Evolutionary conservation across 164 flowering plant genomes (phyloP).

Genomic region (Buxus sempervirens): DNA sequence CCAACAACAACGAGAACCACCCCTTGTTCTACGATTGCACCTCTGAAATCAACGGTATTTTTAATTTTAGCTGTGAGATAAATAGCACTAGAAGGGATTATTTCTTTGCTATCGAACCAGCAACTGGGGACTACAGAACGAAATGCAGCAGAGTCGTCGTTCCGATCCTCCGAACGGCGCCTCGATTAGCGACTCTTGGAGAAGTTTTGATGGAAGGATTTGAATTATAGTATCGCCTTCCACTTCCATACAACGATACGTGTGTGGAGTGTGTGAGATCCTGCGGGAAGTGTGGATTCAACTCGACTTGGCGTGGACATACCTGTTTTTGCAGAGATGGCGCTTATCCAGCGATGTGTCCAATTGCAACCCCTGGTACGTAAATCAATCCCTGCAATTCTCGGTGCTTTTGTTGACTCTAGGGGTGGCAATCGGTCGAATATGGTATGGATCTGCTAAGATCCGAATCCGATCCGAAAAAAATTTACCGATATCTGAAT

Average conservation of each 20-base stretch:
- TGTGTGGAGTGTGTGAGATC: not conserved
- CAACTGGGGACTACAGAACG: not conserved
- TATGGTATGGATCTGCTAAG: no score
- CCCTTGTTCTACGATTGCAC: conserved; percentile 26
- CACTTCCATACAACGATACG: not conserved
- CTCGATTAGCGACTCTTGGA: not conserved
- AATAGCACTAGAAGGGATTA: not conserved
- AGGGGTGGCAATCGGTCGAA: no score
- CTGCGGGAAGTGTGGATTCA: not conserved
- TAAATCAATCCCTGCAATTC: no score
- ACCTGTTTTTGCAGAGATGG: not conserved
- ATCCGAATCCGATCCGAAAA: no score
- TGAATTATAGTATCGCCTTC: not conserved
- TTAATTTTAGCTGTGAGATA: not conserved
- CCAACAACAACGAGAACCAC: conserved; percentile 9
- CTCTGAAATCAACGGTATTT: not conserved
- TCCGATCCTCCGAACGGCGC: not conserved
- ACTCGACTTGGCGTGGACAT: not conserved
- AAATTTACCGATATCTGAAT: no score
- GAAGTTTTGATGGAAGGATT: not conserved
- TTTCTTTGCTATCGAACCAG: not conserved
- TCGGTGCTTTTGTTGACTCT: no score
- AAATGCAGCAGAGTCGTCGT: not conserved
- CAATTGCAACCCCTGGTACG: not conserved
- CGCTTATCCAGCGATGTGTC: not conserved